phyloP scores from a whole-genome alignment of 345 rosid genomes.

The Boechera divaricarpa region DNA sequence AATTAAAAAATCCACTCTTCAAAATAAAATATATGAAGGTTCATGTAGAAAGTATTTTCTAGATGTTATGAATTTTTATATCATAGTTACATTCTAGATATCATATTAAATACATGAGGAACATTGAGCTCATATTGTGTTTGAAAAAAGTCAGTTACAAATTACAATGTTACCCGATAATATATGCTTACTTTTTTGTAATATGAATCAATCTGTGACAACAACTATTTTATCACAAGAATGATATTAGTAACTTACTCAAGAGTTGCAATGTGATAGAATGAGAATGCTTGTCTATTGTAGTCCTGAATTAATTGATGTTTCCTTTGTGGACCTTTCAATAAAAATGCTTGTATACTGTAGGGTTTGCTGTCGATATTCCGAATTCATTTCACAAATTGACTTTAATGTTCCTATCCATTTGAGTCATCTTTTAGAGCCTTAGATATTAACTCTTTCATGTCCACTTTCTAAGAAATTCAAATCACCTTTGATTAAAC shows the following conservation, averaged over 20 bases:
- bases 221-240: not conserved
- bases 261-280: not conserved
- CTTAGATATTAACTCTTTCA: not conserved
- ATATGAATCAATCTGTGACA: not conserved
- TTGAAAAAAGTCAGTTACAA: not conserved
- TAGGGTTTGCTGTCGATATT: constrained; percentile 23
- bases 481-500: not conserved
- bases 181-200: not conserved
- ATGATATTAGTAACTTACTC: not conserved
- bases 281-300: not conserved
- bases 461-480: constrained; percentile 6
- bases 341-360: not conserved
- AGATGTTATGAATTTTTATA: not conserved
- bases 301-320: constrained; percentile 2
- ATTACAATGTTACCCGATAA: not conserved
- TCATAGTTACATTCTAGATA: not conserved
- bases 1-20: too few species aligned
- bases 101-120: not conserved
- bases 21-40: not conserved
- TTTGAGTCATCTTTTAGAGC: not conserved
- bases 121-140: not conserved
- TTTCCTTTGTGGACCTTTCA: constrained; percentile 29
- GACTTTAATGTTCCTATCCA: constrained; percentile 25
- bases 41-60: not conserved
- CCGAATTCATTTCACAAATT: constrained; percentile 17